Evolutionary conservation across 1,284 basidiomycete genomes (phyloP), one percentile per base, ranked within the genome.

Genomic region (Puccinia coronata): DNA sequence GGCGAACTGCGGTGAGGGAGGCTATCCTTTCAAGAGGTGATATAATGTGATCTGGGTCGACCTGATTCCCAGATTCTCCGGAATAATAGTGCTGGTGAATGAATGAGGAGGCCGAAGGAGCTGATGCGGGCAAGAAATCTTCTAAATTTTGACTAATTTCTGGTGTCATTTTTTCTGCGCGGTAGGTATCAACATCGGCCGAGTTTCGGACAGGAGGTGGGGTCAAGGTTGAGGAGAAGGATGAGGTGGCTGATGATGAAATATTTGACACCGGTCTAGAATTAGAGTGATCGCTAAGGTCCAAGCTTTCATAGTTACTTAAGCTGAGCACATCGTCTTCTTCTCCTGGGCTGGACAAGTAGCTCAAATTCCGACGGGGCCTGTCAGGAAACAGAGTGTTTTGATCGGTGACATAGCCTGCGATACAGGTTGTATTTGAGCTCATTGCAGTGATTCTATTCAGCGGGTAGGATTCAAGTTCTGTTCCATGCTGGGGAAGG

Each of bases 401-500:
- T 59, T 86, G 85, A 36, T 85, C 85, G 82, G 86, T 83, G 69
- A 84, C 84, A 79, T 83, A 85, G 4, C 85, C 86, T 0, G 85
- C 53, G 2, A 84, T 78, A 6, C 85, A 83, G 31, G 83, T 83
- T 11, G 84, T 84, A 41, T 82, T 71, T 11, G 83, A 83, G 31
- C 83, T 78, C 41, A 41, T 16, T 84, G 83, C 51, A 25, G 61
- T 63, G 39, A 25, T 23, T 75, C 28, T 34, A 61, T 75, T n/a
- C 3, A 39, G 16, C 59, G n/a, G 18, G 59, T 63, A 39, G 2
- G 34, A 39, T 39, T 39, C 34, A 63, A 16, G 34, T 1, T 39
- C 59, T 4, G 57, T 1, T 4, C 36, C 4, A 28, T 31, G 28
- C 28, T 61, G 3, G 34, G 16, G 59, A 31, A 63, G 5, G 2